Percentiles rank a stretch among this genome's conserved stretches.
These are phyloP conservation scores for Podila epigama DNA, from an alignment of 192 early-diverging fungal genomes.

Conservation along the genomic window DNA sequence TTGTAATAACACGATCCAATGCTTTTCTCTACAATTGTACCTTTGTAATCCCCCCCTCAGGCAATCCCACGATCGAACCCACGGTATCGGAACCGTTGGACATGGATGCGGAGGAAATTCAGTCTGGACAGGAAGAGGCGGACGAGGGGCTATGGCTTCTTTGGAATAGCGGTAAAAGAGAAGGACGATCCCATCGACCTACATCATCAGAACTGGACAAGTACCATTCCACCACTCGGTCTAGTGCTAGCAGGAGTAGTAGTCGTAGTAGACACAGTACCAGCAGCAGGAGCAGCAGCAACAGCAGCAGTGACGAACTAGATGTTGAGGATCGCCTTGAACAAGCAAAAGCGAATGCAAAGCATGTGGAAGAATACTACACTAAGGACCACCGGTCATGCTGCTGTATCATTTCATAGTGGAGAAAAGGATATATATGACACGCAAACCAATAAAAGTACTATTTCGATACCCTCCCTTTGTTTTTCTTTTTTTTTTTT, in stretches of 20 bases:
- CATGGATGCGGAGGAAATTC: conserved; percentile 31
- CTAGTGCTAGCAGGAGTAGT: no score
- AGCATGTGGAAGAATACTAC: conserved; percentile 30
- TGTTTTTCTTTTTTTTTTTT: background rate
- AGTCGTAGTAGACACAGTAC: background rate
- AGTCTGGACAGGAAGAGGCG: conserved; percentile 30
- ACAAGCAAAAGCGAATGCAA: conserved; percentile 26
- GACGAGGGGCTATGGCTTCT: conserved; percentile 44
- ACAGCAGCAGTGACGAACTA: background rate
- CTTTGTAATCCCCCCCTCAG: no score
- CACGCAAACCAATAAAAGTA: no score
- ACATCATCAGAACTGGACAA: background rate
- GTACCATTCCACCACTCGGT: background rate
- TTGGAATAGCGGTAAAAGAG: conserved; percentile 16
- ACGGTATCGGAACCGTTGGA: conserved; percentile 2
- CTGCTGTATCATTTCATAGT: conserved; percentile 28
- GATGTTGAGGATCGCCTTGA: conserved; percentile 22
- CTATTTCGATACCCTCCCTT: background rate
- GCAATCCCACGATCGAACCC: no score
- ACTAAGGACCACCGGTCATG: conserved; percentile 7
- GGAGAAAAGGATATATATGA: background rate
- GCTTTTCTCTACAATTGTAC: no score
- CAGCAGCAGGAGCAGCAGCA: background rate
- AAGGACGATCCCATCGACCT: background rate
- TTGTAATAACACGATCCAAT: background rate